These are phyloP conservation scores for Tylopilus subfusipes DNA, from an alignment of 768 basidiomycete genomes.

Conservation along the genomic window DNA sequence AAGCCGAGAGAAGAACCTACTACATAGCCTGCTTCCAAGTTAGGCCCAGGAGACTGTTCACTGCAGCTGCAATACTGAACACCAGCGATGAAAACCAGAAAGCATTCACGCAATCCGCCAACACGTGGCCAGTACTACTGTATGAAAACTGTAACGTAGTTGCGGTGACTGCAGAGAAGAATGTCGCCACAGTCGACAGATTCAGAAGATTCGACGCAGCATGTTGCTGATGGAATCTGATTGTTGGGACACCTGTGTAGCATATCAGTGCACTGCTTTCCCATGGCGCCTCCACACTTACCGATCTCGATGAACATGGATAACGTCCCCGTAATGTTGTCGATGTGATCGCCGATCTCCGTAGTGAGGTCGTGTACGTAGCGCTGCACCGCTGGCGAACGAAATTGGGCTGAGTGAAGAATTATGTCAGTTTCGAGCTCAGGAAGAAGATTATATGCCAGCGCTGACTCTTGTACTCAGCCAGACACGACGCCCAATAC, in stretches of 20 bases:
- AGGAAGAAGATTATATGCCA: not conserved
- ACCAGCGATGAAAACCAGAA: conserved; percentile 56
- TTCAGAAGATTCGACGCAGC: conserved; percentile 47
- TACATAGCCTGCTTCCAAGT: conserved; percentile 60
- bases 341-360: conserved; percentile 53
- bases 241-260: conserved; percentile 49
- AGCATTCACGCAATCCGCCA: conserved; percentile 44
- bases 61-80: conserved; percentile 53
- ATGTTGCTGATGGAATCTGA: conserved; percentile 53
- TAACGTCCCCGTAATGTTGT: conserved; percentile 49
- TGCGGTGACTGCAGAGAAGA: conserved; percentile 54
- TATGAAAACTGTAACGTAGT: conserved; percentile 49
- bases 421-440: conserved; percentile 6
- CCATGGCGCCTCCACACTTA: conserved; percentile 27
- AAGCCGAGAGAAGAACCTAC: conserved; percentile 33
- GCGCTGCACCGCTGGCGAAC: conserved; percentile 49
- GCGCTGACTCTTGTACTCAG: conserved; percentile 42
- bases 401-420: conserved; percentile 42
- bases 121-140: conserved; percentile 28
- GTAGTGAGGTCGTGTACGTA: conserved; percentile 51
- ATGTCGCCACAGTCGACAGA: conserved; percentile 51
- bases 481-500: conserved; percentile 55
- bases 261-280: conserved; percentile 25
- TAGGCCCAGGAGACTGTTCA: conserved; percentile 49
- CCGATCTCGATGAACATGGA: conserved; percentile 54